These are phyloP conservation scores for Myriosclerotinia scirpicola DNA, from an alignment of 2,329 filamentous ascomycete genomes.

Conservation along the genomic window DNA sequence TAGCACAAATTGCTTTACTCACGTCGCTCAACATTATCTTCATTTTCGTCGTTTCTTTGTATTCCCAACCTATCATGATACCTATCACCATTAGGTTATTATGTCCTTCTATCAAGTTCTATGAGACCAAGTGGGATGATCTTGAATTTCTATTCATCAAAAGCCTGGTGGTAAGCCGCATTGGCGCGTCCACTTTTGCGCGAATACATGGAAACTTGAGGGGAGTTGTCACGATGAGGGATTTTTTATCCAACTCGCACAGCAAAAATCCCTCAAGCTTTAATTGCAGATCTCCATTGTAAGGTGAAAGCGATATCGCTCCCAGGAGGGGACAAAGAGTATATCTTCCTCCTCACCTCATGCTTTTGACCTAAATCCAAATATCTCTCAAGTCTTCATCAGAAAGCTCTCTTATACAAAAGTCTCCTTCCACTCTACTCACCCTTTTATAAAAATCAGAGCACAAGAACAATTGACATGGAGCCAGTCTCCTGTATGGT, in stretches of 20 bases:
- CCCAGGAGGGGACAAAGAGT: background rate
- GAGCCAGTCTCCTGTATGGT: slow-evolving; percentile 24
- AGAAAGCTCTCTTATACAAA: background rate
- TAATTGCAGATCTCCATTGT: background rate
- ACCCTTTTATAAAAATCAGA: background rate
- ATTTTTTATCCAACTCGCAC: slow-evolving; percentile 10
- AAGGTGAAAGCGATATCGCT: background rate
- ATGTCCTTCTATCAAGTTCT: background rate
- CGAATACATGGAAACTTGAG: slow-evolving; percentile 1
- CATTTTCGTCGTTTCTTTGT: slow-evolving; percentile 19
- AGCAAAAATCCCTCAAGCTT: slow-evolving; percentile 22
- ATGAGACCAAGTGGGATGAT: slow-evolving; percentile 5
- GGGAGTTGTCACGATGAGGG: slow-evolving; percentile 2
- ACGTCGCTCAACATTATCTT: slow-evolving; percentile 21
- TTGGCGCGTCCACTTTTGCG: background rate
- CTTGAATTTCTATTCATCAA: background rate
- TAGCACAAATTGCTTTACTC: background rate
- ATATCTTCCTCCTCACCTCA: slow-evolving; percentile 17
- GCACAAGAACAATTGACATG: slow-evolving; percentile 9
- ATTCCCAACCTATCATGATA: slow-evolving; percentile 10
- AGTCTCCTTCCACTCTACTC: background rate
- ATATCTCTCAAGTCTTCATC: background rate
- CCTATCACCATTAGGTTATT: background rate
- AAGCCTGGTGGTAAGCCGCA: background rate
- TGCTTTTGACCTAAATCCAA: background rate